Evolutionary conservation across 768 basidiomycete genomes (phyloP), one percentile per base, ranked within the genome.

Genomic region (Serendipita vermifera): DNA sequence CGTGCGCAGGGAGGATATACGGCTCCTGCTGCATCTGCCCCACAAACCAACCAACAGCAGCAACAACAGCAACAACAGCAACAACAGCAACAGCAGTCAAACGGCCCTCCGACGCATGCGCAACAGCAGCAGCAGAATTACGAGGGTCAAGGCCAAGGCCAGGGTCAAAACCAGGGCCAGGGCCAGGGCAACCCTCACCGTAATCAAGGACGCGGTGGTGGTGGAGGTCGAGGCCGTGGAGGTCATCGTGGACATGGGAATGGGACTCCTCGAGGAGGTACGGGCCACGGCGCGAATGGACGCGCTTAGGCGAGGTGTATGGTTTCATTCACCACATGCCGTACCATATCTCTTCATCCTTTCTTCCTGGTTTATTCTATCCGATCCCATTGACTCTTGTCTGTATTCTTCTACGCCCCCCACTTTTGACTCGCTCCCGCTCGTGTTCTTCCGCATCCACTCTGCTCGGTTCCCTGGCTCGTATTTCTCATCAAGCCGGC

Each of bases 11-110:
- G 55, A 13, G 22, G 6, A 9, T 48, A 59, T 6, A 32, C 32
- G 14, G n/a, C n/a, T n/a, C n/a, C n/a, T n/a, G n/a, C n/a, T n/a
- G n/a, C n/a, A n/a, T n/a, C n/a, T n/a, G n/a, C n/a, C n/a, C n/a
- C n/a, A n/a, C 57, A 26, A 27, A 26, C 27, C 15, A 40, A 51
- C 35, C 51, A 57, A 35, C 55, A 27, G 7, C 51, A 29, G 27
- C 39, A 39, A 22, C 40, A 27, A n/a, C 48, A 54, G 33, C 60
- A 61, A 22, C 55, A 55, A 41, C 48, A 57, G 32, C 62, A 60
- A 46, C 38, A n/a, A 26, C 64, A 46, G 31, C 46, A 36, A 20
- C 62, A 43, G 54, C 58, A 58, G 57, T 55, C 39, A 56, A 17
- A 46, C 57, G 36, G 39, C 26, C 27, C 56, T 27, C 36, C 27